phyloP scores from a whole-genome alignment of 345 rosid genomes.

The Clausena lansium region DNA sequence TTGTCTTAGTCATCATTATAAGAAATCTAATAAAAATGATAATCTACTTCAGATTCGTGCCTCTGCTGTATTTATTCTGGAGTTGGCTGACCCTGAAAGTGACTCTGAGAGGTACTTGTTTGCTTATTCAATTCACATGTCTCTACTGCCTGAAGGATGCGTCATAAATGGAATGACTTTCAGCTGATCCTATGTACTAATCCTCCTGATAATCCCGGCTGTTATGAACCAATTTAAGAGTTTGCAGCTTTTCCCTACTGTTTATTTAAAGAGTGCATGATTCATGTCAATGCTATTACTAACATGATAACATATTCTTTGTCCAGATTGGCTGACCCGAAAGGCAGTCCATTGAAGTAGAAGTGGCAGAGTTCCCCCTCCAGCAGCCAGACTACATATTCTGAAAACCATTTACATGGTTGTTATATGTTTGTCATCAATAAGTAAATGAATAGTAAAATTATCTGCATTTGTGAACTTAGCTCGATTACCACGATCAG shows the following conservation, averaged over 20 bases:
- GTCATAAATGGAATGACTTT: constrained; percentile 48
- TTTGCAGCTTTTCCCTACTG: background rate
- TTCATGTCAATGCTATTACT: background rate
- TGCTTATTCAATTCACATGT: constrained; percentile 83
- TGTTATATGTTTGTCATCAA: background rate
- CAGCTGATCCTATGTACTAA: constrained; percentile 30
- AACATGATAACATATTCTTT: constrained; percentile 2
- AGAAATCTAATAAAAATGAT: background rate
- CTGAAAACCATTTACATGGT: constrained; percentile 27
- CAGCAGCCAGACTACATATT: constrained; percentile 66
- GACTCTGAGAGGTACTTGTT: constrained; percentile 35
- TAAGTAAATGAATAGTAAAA: background rate
- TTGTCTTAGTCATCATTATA: background rate
- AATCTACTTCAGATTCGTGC: constrained; percentile 58
- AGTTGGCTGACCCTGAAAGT: constrained; percentile 38
- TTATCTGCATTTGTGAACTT: background rate
- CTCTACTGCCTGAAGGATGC: constrained; percentile 76
- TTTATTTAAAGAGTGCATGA: background rate
- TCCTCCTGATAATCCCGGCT: background rate
- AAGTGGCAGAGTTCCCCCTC: constrained; percentile 58
- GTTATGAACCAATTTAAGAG: background rate
- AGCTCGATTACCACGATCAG: background rate
- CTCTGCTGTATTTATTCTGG: constrained; percentile 80
- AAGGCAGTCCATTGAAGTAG: constrained; percentile 58
- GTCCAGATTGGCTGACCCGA: constrained; percentile 49